Percentiles rank a stretch among this genome's conserved stretches.
phyloP scores from a whole-genome alignment of 78 protist species.

The Blattamonas nauphoetae region DNA sequence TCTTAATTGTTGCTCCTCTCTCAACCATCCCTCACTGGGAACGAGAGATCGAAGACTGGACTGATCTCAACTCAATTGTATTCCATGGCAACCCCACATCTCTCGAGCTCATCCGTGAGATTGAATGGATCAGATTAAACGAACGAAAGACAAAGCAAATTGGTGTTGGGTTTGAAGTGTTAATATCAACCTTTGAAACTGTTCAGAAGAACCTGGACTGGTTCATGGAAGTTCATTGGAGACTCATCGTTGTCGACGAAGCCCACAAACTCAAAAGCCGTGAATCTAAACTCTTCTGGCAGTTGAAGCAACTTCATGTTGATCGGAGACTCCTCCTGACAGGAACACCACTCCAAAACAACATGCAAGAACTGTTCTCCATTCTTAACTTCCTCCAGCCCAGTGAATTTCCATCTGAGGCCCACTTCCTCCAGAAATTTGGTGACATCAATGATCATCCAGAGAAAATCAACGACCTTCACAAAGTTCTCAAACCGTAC shows the following conservation, averaged over 20 bases:
- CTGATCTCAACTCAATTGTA: constrained; percentile 36
- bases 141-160: neutral
- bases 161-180: constrained; percentile 19
- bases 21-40: constrained; percentile 37
- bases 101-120: constrained; percentile 24
- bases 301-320: constrained; percentile 51
- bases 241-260: constrained; percentile 74
- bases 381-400: constrained; percentile 95
- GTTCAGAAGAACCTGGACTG: constrained; percentile 12
- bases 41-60: constrained; percentile 25
- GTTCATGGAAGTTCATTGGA: constrained; percentile 22
- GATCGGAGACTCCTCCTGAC: constrained; percentile 81
- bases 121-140: neutral
- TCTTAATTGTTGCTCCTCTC: constrained; percentile 37
- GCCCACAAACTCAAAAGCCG: constrained; percentile 81
- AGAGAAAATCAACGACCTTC: constrained; percentile 35
- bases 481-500: constrained; percentile 86
- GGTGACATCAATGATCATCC: constrained; percentile 9
- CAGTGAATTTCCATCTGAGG: constrained; percentile 74
- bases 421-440: constrained; percentile 47
- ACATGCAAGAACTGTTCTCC: constrained; percentile 82
- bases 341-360: constrained; percentile 89
- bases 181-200: constrained; percentile 50
- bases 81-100: constrained; percentile 38
- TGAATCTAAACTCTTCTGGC: constrained; percentile 24